These are phyloP conservation scores for Obelidium mucronatum DNA, from an alignment of 192 early-diverging fungal genomes.

Conservation along the genomic window DNA sequence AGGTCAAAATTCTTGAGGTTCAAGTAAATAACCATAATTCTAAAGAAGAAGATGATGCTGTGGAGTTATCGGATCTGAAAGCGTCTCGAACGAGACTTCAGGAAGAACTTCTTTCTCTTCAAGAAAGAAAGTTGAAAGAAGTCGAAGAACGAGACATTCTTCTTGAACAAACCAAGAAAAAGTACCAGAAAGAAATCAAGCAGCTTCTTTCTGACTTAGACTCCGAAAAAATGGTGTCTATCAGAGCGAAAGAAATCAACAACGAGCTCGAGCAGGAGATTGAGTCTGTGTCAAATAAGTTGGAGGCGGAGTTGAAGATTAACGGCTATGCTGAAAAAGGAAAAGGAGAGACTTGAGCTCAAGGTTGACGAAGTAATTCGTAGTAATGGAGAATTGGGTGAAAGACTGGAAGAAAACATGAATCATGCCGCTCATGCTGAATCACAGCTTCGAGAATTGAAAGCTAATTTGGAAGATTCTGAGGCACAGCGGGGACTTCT, in stretches of 20 bases:
- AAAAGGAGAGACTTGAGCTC: conserved; percentile 77
- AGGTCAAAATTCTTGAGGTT: conserved; percentile 68
- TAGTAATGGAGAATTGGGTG: conserved; percentile 66
- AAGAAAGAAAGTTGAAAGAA: conserved; percentile 77
- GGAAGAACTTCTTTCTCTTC: conserved; percentile 73
- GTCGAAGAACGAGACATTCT: conserved; percentile 76
- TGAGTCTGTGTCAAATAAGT: conserved; percentile 63
- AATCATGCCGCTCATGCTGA: conserved; percentile 62
- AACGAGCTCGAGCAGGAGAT: conserved; percentile 71
- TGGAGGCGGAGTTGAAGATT: conserved; percentile 77
- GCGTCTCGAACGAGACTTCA: conserved; percentile 77
- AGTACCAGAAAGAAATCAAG: conserved; percentile 87
- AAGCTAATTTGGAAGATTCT: conserved; percentile 68
- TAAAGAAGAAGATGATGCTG: conserved; percentile 76
- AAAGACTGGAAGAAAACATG: conserved; percentile 67
- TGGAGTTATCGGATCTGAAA: conserved; percentile 73
- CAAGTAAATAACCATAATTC: conserved; percentile 77
- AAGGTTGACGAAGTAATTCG: conserved; percentile 76
- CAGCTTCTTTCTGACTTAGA: conserved; percentile 83
- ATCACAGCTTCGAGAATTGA: conserved; percentile 66
- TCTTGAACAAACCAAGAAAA: conserved; percentile 77
- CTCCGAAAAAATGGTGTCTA: conserved; percentile 60
- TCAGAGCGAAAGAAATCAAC: conserved; percentile 76
- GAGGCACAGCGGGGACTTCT: conserved; percentile 69
- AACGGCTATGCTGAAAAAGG: conserved; percentile 75